A percentile compares a stretch with the other conserved stretches of the same genome.
These are phyloP conservation scores for Phytopythium kandeliae DNA, from an alignment of 352 stramenopile genomes.

Conservation along the genomic window DNA sequence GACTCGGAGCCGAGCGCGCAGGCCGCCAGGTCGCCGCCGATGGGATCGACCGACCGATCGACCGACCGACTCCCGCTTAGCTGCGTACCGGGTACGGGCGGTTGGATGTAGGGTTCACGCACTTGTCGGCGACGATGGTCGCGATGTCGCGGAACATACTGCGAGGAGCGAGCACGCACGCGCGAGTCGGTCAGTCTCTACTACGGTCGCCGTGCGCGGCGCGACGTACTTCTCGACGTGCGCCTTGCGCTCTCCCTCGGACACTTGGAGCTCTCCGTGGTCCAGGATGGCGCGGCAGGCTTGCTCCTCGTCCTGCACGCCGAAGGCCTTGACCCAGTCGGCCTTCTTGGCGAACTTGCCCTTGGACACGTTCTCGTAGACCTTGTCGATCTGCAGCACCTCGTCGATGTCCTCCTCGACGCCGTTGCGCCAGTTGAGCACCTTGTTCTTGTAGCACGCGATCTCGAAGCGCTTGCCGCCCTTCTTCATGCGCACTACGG, in stretches of 20 bases:
- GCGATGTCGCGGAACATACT: constrained; percentile 94
- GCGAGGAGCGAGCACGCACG: too few relatives aligned
- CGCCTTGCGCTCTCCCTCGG: constrained; percentile 92
- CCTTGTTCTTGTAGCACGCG: constrained; percentile 99
- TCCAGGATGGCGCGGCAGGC: constrained; percentile 93
- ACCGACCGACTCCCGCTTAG: too few relatives aligned
- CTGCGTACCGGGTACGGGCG: constrained; percentile 91
- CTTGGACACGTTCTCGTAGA: constrained; percentile 98
- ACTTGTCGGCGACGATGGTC: constrained; percentile 96
- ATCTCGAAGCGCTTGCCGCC: constrained; percentile 98
- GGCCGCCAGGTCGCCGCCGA: too few relatives aligned
- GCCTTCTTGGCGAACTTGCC: constrained; percentile 95
- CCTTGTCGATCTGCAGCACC: constrained; percentile 95
- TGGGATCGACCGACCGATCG: too few relatives aligned
- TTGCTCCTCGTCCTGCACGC: constrained; percentile 88
- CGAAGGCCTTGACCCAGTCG: constrained; percentile 93
- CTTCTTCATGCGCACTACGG: constrained; percentile 93
- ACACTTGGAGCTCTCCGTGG: constrained; percentile 97
- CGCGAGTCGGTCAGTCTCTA: too few relatives aligned
- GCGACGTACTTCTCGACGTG: constrained; percentile 85
- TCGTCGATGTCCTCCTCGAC: constrained; percentile 98
- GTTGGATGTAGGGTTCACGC: constrained; percentile 94
- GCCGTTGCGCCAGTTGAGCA: constrained; percentile 97
- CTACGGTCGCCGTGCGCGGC: too few relatives aligned
- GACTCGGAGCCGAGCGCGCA: too few relatives aligned